Conservation (phyloP, 768 basidiomycete genomes). For the Pilatotrama ljubarskyi region DNA sequence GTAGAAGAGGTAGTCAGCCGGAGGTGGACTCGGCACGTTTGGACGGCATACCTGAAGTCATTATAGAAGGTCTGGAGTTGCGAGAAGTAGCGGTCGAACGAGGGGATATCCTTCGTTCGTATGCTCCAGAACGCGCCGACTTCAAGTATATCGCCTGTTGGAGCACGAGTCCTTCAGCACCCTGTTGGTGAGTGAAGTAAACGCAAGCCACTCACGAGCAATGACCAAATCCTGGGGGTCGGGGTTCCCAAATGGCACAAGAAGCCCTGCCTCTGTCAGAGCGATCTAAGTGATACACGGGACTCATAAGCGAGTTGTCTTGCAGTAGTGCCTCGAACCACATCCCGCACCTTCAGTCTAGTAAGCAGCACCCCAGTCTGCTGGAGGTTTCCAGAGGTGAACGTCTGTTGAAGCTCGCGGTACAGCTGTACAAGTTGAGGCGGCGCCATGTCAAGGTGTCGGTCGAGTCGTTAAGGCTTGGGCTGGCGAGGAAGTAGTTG, state of each 20-base stretch:
- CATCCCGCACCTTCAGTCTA: constrained; percentile 68
- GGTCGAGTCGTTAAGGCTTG: neutral
- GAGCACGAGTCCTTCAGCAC: neutral
- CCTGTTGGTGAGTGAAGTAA: no score
- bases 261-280: constrained; percentile 72
- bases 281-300: constrained; percentile 53
- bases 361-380: constrained; percentile 62
- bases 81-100: constrained; percentile 94
- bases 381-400: constrained; percentile 66
- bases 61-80: constrained; percentile 90
- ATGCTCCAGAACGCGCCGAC: constrained; percentile 95
- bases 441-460: constrained; percentile 43
- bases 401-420: constrained; percentile 65
- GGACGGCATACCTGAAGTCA: constrained; percentile 63
- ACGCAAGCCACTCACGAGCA: constrained; percentile 57
- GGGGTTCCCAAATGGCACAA: constrained; percentile 67
- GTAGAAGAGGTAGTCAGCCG: constrained; percentile 13
- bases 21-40: neutral
- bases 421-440: constrained; percentile 60
- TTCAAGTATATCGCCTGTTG: constrained; percentile 87
- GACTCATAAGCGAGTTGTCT: neutral
- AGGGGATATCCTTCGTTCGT: constrained; percentile 81
- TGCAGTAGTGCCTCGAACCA: neutral
- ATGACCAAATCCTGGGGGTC: constrained; percentile 68
- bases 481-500: neutral